phyloP scores from a whole-genome alignment of 768 basidiomycete species.

The Mycena indigotica region DNA sequence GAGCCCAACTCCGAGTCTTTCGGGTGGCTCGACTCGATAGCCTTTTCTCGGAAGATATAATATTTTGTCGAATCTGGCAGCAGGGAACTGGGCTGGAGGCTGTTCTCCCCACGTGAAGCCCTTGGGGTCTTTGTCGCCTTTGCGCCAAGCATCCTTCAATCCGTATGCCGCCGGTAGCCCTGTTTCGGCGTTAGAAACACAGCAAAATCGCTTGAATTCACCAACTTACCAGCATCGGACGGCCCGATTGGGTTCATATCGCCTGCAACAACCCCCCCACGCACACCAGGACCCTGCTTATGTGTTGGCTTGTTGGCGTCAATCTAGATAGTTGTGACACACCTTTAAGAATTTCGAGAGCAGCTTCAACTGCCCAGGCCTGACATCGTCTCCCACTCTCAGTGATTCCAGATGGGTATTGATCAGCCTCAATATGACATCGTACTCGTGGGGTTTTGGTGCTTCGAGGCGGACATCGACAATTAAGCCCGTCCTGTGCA shows the following conservation, averaged over 20 bases:
- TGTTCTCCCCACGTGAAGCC: slow-evolving; percentile 77
- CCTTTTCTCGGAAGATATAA: slow-evolving; percentile 54
- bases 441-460: slow-evolving; percentile 35
- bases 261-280: slow-evolving; percentile 66
- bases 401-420: slow-evolving; percentile 80
- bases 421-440: slow-evolving; percentile 57
- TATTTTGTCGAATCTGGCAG: slow-evolving; percentile 66
- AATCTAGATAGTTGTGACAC: background rate
- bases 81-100: slow-evolving; percentile 44
- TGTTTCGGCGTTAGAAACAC: too few species aligned
- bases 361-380: slow-evolving; percentile 55
- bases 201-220: too few species aligned
- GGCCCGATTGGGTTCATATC: slow-evolving; percentile 71
- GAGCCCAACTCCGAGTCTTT: slow-evolving; percentile 58
- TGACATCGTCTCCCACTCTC: slow-evolving; percentile 40
- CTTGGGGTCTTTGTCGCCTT: slow-evolving; percentile 41
- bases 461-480: slow-evolving; percentile 53
- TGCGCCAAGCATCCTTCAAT: slow-evolving; percentile 63
- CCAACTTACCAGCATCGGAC: slow-evolving; percentile 48
- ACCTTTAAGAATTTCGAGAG: slow-evolving; percentile 54
- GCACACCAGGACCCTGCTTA: slow-evolving; percentile 33
- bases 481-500: slow-evolving; percentile 58
- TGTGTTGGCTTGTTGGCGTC: background rate
- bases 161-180: slow-evolving; percentile 45
- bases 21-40: slow-evolving; percentile 54